These are phyloP conservation scores for Penicillium sp. DNA, from an alignment of 2,329 filamentous ascomycete species.

Conservation along the genomic window DNA sequence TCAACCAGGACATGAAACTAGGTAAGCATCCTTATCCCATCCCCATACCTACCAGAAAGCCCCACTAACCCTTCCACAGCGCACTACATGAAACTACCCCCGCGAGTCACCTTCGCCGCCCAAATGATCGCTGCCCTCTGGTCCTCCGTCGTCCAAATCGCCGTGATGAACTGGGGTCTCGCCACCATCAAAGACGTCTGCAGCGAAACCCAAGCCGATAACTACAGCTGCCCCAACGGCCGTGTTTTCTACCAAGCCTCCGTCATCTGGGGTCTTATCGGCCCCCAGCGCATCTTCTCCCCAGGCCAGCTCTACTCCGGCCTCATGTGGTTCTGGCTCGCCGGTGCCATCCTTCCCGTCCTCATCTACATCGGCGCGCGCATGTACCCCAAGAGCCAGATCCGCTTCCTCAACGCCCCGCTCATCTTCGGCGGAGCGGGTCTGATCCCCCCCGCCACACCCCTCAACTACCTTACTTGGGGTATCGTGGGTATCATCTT, in stretches of 20 bases:
- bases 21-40: conserved; percentile 30
- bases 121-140: conserved; percentile 47
- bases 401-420: conserved; percentile 59
- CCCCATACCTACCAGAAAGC: too few species aligned
- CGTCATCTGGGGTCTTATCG: conserved; percentile 65
- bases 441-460: conserved; percentile 59
- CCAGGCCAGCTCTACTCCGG: conserved; percentile 53
- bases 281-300: conserved; percentile 61
- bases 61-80: conserved; percentile 14
- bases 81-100: conserved; percentile 57
- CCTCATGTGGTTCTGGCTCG: conserved; percentile 63
- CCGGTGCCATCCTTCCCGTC: conserved; percentile 55
- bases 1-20: conserved; percentile 58
- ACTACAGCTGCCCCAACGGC: conserved; percentile 51
- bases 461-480: conserved; percentile 64
- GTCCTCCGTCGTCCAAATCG: conserved; percentile 45
- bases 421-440: conserved; percentile 59
- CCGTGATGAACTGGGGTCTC: conserved; percentile 39
- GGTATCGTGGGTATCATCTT: conserved; percentile 58
- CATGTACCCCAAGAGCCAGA: conserved; percentile 51
- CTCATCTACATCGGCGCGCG: conserved; percentile 54
- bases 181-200: conserved; percentile 57
- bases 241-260: conserved; percentile 61
- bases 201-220: conserved; percentile 49
- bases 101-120: conserved; percentile 44